Evolutionary conservation across 495 filamentous ascomycete species (phyloP).

Genomic region (Hyaloscypha hepaticicola): DNA sequence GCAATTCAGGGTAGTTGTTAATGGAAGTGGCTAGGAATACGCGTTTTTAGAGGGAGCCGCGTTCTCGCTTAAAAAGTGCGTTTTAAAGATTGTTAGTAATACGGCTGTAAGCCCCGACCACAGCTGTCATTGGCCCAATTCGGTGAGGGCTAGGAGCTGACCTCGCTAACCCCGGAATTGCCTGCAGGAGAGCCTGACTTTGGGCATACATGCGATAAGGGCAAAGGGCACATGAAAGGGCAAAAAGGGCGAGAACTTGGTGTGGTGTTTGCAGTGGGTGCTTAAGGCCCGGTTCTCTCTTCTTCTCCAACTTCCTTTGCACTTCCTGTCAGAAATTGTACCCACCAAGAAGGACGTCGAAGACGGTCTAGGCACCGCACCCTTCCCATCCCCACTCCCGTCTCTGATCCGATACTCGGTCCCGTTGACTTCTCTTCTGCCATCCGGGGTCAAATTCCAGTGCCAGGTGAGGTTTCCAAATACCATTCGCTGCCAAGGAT

Average conservation of each 20-base stretch:
- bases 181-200: not conserved
- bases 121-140: not conserved
- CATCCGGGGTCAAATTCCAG: too few species aligned
- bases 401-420: not conserved
- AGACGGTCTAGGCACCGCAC: not conserved
- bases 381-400: not conserved
- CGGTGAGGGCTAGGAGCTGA: not conserved
- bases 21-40: too few species aligned
- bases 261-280: not conserved
- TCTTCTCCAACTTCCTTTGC: not conserved
- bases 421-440: too few species aligned
- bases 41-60: too few species aligned
- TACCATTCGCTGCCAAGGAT: not conserved
- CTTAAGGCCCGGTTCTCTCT: not conserved
- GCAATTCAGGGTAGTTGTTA: too few species aligned
- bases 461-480: too few species aligned
- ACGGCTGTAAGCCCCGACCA: too few species aligned
- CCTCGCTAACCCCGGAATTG: not conserved
- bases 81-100: too few species aligned
- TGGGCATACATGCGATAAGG: not conserved
- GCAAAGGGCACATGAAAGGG: not conserved
- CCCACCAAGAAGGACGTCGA: not conserved
- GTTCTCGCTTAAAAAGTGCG: too few species aligned
- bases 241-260: not conserved
- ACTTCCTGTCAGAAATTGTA: too few species aligned